These are phyloP conservation scores for Capsicum rhomboideum DNA, from an alignment of 257 asterid genomes.

Conservation along the genomic window DNA sequence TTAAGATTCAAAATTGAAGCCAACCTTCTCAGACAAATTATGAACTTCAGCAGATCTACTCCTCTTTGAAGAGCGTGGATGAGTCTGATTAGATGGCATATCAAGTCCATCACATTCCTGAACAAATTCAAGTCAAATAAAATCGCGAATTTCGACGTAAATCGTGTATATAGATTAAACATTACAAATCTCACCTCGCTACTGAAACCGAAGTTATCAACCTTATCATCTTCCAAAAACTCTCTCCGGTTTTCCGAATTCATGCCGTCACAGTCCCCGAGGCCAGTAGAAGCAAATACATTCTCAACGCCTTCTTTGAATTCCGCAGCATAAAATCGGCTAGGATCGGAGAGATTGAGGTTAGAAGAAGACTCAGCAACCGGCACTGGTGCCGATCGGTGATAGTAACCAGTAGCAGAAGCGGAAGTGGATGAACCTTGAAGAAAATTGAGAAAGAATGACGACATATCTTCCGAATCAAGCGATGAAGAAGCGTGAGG, in stretches of 20 bases:
- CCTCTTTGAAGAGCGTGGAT: slow-evolving; percentile 73
- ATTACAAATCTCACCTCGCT: slow-evolving; percentile 23
- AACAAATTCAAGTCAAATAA: not conserved
- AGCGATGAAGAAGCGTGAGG: not conserved
- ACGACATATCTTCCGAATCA: slow-evolving; percentile 8
- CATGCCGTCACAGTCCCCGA: slow-evolving; percentile 44
- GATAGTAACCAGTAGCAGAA: not conserved
- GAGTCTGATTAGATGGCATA: slow-evolving; percentile 21
- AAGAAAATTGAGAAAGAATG: slow-evolving; percentile 6
- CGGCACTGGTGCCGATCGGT: slow-evolving; percentile 9
- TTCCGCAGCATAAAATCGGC: slow-evolving; percentile 24
- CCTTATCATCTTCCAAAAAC: slow-evolving; percentile 4
- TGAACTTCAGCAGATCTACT: slow-evolving; percentile 94
- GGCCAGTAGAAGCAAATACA: slow-evolving; percentile 15
- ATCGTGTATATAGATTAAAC: not conserved
- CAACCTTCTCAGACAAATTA: slow-evolving; percentile 90
- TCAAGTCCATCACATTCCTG: slow-evolving; percentile 63
- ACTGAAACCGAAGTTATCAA: slow-evolving; percentile 27
- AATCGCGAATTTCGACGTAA: no score
- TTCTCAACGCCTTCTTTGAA: slow-evolving; percentile 15
- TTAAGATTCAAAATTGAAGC: not conserved
- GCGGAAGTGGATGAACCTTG: not conserved
- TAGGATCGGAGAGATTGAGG: slow-evolving; percentile 64
- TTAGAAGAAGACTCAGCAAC: slow-evolving; percentile 40
- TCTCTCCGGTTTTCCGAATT: slow-evolving; percentile 34